Evolutionary conservation across 2,329 filamentous ascomycete genomes (phyloP), one percentile per base, ranked within the genome.

Genomic region (Grosmannia huntii): DNA sequence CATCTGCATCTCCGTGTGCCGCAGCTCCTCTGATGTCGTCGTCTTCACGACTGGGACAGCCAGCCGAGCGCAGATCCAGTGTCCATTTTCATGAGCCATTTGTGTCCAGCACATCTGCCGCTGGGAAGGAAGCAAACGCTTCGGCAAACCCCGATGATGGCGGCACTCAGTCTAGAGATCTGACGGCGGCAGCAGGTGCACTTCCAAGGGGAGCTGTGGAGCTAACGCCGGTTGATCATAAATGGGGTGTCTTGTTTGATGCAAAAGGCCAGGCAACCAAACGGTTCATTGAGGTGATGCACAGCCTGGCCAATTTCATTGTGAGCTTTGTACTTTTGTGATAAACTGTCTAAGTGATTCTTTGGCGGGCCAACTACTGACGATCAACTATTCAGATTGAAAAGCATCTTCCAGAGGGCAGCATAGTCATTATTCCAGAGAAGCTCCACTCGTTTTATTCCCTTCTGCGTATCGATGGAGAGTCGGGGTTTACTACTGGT

Each of bases 391-490:
- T 11, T 36, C 58, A 86, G 83, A 84, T 89, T 63, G 81, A 87
- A 58, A 80, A 89, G 62, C 86, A 85, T 66, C 74, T 82, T 53
- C 86, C 87, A 0, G 81, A 78, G 62, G 79, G 79, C 55, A 85
- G 80, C 38, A 73, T 92, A 19, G 87, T 94, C 49, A 77, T 95
- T 41, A 82, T 86, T 0, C 89, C 90, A 0, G 73, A 81, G 5
- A 94, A 94, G 71, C 80, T 96, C 74, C 77, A 81, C 16, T 76
- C 78, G 53, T 89, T 91, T 64, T 95, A 95, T 67, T 75, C 80
- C 19, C 79, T 81, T 57, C 86, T 86, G 59, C 77, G 77, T 55
- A 68, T 90, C 1, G 71, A 80, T 0, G 72, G 77, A 16, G 90
- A 95, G 65, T 74, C 77, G 3, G 85, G 89, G 67, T 84, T 83